Evolutionary conservation across 2,329 filamentous ascomycete genomes (phyloP), one percentile per base, ranked within the genome.

Genomic region (Fusarium illudens): DNA sequence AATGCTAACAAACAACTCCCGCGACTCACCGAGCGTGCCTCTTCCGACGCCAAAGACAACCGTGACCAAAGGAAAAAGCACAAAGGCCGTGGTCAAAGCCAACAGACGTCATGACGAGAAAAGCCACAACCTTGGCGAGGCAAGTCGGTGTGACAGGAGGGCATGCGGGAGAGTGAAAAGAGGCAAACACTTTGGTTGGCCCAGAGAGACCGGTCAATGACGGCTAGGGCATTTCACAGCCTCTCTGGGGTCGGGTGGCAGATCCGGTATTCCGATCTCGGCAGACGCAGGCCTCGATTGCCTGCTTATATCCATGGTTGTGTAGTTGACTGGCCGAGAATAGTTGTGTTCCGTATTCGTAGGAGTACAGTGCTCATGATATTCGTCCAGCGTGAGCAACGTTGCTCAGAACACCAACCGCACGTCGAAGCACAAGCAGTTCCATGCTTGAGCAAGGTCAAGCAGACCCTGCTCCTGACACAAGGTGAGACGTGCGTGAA

Each of bases 101-200:
- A 13, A n/a, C 15, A n/a, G 54, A 52, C 57, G 46, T 61, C 46
- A 62, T 53, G 9, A 37, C 52, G 44, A 60, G 25, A 30, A 19
- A 50, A 34, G 50, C 27, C n/a, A 29, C 33, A 33, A 11, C 39
- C 62, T 51, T 50, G 49, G 49, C 30, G 32, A 30, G 12, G 15
- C 54, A 53, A 58, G 46, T 60, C 55, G 64, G 50, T 60, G 54
- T 67, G 64, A 56, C 46, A 53, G 22, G 30, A 64, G 13, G 27
- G 25, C 44, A 61, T 57, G 12, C 33, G 22, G 36, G 32, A 33
- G 42, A 48, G 29, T 39, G 25, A 53, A 44, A 50, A 22, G 22
- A 60, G 30, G 50, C 29, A 34, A 12, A 44, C 29, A 34, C 36
- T 30, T 46, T 53, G 39, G 46, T 44, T 52, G 60, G 60, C 30